Conservation (phyloP, 768 basidiomycete species). For the Strobilomyces confusus region DNA sequence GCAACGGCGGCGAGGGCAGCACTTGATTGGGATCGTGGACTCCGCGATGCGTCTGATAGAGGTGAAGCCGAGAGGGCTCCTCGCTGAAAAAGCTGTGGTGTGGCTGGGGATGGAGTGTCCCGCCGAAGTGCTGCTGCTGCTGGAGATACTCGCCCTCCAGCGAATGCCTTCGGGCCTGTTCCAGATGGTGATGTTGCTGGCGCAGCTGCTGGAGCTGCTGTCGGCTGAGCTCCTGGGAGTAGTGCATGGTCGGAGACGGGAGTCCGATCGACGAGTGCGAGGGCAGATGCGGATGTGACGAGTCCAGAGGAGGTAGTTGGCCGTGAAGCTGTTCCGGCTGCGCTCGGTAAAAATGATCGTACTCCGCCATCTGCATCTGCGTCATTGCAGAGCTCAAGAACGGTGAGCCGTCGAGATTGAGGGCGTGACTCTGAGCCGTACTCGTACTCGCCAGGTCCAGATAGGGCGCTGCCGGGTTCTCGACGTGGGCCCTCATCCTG, state of each 20-base stretch:
- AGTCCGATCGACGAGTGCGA: conserved; percentile 49
- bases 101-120: conserved; percentile 30
- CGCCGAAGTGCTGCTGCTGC: conserved; percentile 32
- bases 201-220: conserved; percentile 40
- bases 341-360: conserved; percentile 44
- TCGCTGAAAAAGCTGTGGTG: conserved; percentile 28
- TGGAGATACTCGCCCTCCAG: conserved; percentile 35
- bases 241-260: conserved; percentile 32
- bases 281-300: conserved; percentile 44
- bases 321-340: conserved; percentile 34
- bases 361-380: conserved; percentile 41
- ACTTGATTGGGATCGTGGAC: conserved; percentile 30
- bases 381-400: conserved; percentile 90
- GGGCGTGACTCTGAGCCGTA: conserved; percentile 74
- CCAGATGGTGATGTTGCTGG: conserved; percentile 35
- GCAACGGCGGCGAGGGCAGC: conserved; percentile 32
- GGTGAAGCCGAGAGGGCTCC: conserved; percentile 31
- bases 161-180: conserved; percentile 31
- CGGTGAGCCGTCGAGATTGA: conserved; percentile 73
- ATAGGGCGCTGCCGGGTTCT: conserved; percentile 30
- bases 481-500: conserved; percentile 40
- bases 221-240: conserved; percentile 47
- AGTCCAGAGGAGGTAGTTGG: conserved; percentile 45
- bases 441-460: conserved; percentile 47
- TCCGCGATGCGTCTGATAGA: conserved; percentile 34